Base-by-base conservation (phyloP, 2,329 filamentous ascomycete species). In the Hawksworthiomyces lignivorus region DNA sequence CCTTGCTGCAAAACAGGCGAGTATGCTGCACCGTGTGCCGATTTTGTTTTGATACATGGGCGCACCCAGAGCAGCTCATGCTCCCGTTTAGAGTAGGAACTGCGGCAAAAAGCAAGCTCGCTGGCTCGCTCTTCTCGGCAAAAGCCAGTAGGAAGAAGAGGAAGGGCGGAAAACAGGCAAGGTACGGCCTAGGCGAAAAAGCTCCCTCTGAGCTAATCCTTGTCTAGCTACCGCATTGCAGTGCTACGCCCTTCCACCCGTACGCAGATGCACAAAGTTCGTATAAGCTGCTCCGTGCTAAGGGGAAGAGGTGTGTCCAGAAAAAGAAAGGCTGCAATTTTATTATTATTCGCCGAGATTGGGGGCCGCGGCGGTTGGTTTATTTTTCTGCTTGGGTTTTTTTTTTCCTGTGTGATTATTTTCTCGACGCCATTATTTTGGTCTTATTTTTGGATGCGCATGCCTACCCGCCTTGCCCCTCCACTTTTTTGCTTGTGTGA, bases 341-440 rank as follows among this genome's bases (percentile, higher is more conserved):
- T 3, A 47, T 45, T 39, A 36, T 34, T 3, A 47, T 45, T 44
- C 35, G 42, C 36, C n/a, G 9, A 26, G 12, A 26, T 26, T 26
- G 24, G 24, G 2, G 24, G 24, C 3, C n/a, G n/a, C n/a, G n/a
- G n/a, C n/a, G n/a, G n/a, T n/a, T n/a, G n/a, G n/a, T n/a, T n/a
- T n/a, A n/a, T n/a, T n/a, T n/a, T n/a, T n/a, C n/a, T n/a, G n/a
- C n/a, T n/a, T n/a, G n/a, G n/a, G 24, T 26, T 26, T 26, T 26
- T 26, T 26, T 26, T 26, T n/a, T 11, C 11, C 18, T 17, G 12
- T 21, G 7, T 28, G 36, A 12, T 36, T 36, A 18, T 42, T 35
- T 11, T 41, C 26, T 37, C 11, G 18, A 20, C 21, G 7, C 21
- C 28, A 8, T 20, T 33, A 36, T 43, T 42, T 15, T 7, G 8